A percentile compares a stretch with the other conserved stretches of the same genome.
These are phyloP conservation scores for Boletus eberwhitei DNA, from an alignment of 768 basidiomycete genomes.

Conservation along the genomic window DNA sequence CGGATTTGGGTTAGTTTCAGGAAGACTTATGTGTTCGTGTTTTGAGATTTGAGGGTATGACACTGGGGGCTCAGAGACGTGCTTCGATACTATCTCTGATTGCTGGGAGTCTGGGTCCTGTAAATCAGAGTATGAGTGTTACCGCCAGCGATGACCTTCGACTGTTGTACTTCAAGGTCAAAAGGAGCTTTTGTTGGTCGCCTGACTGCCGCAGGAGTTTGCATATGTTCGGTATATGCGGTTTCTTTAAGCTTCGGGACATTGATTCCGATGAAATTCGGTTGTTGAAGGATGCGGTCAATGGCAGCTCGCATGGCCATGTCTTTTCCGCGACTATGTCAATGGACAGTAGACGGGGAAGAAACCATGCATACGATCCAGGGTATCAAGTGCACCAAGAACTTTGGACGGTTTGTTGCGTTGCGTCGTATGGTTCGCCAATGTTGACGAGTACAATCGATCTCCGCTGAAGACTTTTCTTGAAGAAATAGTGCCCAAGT, in stretches of 20 bases:
- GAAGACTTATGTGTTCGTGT: no score
- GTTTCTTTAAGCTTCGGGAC: neutral
- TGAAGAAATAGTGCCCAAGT: neutral
- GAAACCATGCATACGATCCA: constrained; percentile 24
- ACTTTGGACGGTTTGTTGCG: constrained; percentile 22
- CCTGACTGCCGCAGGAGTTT: neutral
- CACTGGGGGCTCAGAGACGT: neutral
- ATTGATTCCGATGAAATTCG: constrained; percentile 24
- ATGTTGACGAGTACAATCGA: neutral
- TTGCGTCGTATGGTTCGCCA: constrained; percentile 1
- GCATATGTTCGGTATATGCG: neutral
- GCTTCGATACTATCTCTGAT: neutral
- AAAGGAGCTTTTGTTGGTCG: neutral
- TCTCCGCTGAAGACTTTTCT: constrained; percentile 1
- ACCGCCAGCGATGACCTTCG: neutral
- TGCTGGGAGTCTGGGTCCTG: constrained; percentile 1
- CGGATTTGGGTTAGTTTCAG: neutral
- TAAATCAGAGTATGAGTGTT: constrained; percentile 3
- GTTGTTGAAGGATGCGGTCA: constrained; percentile 24
- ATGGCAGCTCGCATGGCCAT: constrained; percentile 29
- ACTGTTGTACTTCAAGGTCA: constrained; percentile 11
- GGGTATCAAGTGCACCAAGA: constrained; percentile 24
- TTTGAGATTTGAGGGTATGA: neutral
- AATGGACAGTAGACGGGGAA: neutral
- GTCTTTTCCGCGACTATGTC: constrained; percentile 16